phyloP scores from a whole-genome alignment of 208 protist genomes.

The Acanthamoeba triangularis region DNA sequence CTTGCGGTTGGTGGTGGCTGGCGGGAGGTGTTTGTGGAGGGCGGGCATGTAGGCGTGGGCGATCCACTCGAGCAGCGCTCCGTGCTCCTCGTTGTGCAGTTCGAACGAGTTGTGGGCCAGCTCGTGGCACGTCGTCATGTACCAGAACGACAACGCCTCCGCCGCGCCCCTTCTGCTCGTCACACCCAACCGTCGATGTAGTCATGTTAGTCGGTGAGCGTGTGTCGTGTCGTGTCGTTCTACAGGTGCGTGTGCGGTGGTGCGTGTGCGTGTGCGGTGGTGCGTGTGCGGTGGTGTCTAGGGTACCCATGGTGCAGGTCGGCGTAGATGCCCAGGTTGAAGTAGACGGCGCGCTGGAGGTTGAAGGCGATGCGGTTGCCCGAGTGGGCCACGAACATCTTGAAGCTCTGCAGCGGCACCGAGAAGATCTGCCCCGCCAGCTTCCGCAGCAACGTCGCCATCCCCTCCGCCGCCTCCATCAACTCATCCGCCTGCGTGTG shows the following conservation, averaged over 20 bases:
- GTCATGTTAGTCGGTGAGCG: neutral
- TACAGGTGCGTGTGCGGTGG: neutral
- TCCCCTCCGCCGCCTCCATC: neutral
- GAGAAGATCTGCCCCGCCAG: constrained; percentile 21
- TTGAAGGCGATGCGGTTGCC: constrained; percentile 47
- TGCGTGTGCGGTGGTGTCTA: too few relatives aligned
- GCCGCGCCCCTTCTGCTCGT: neutral
- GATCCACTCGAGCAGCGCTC: constrained; percentile 1
- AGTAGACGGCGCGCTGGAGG: neutral
- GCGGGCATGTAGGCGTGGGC: neutral
- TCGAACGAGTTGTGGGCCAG: constrained; percentile 22
- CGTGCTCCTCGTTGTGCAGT: constrained; percentile 17
- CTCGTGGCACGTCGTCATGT: constrained; percentile 27
- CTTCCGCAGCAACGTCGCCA: neutral
- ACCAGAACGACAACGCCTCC: constrained; percentile 22
- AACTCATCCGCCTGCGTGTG: neutral
- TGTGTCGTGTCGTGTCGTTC: neutral
- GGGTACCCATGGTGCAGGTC: neutral
- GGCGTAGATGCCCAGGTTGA: constrained; percentile 23
- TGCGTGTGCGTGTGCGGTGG: neutral
- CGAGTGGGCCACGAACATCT: constrained; percentile 5
- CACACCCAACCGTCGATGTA: too few relatives aligned
- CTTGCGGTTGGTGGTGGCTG: too few relatives aligned
- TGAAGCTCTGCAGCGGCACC: neutral
- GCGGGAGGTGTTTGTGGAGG: neutral